These are phyloP conservation scores for Pythium sukuiense DNA, from an alignment of 352 stramenopile species.

Conservation along the genomic window DNA sequence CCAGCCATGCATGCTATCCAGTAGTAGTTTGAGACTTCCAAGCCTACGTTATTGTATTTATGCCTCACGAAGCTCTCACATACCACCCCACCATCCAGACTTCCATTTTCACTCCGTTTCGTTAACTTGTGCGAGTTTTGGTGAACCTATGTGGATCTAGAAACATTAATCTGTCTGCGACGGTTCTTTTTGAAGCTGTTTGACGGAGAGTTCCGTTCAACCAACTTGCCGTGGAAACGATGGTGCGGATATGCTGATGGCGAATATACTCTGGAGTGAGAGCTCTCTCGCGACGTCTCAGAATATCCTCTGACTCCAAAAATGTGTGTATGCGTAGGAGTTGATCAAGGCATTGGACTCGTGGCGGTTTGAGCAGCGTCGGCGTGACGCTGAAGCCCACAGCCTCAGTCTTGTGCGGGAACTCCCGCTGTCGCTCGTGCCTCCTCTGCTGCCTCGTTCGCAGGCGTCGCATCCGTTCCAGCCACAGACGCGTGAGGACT, in stretches of 20 bases:
- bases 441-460: constrained; percentile 16
- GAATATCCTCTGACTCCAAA: neutral
- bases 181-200: neutral
- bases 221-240: neutral
- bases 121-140: neutral
- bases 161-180: neutral
- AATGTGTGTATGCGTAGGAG: constrained; percentile 29
- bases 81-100: neutral
- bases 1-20: constrained; percentile 16
- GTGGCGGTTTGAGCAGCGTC: constrained; percentile 50
- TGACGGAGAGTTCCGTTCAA: constrained; percentile 1
- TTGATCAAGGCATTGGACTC: constrained; percentile 42
- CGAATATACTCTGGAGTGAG: neutral
- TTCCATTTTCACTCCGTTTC: neutral
- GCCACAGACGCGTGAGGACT: constrained; percentile 36
- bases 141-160: neutral
- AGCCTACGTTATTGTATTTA: neutral
- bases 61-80: neutral
- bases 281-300: too few species aligned
- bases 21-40: neutral
- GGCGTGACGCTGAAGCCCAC: constrained; percentile 47
- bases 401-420: constrained; percentile 44
- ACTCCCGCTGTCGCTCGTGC: constrained; percentile 45
- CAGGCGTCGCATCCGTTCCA: constrained; percentile 21
- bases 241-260: constrained; percentile 1